Evolutionary conservation across 2,329 filamentous ascomycete species (phyloP), one percentile per base, ranked within the genome.

Genomic region (Fusarium decemcellulare): DNA sequence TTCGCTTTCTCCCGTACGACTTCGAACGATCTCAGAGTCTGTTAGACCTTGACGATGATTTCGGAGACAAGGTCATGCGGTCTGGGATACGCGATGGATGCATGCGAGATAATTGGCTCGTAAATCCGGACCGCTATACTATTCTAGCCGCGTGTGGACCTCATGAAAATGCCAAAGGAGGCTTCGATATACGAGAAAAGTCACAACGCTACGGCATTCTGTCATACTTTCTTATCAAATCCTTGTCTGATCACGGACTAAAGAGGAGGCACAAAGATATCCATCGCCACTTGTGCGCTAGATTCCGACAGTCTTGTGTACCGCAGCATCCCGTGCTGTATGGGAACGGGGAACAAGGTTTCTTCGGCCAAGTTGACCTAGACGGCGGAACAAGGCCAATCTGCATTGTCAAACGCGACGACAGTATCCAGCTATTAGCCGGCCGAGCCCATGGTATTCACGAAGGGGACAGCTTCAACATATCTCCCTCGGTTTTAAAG

Each of bases 331-430:
- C 66, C 5, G 44, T 50, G 0, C 9, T 70, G 1, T 57, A 62
- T 16, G 67, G 68, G 4, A 70, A 70, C 16, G 58, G 67, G 11
- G 55, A 61, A n/a, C 66, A 67, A 15, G 32, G 39, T 0, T 70
- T 70, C n/a, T 70, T 70, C 3, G 63, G 59, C 2, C 29, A 52
- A 0, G 46, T n/a, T 6, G 47, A 7, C 0, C 29, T 53, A 34
- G 30, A 10, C 7, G 30, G 30, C 10, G 30, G 30, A 10, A 34
- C 30, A 34, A 34, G 30, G 30, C 6, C 30, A 34, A 18, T 63
- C 2, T 43, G 34, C 1, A 50, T 64, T 2, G 32, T 42, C 0
- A 50, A 6, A 16, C n/a, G 15, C 2, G 44, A 9, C 3, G 12
- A 46, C 1, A 7, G 12, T 1, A 14, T 70, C 27, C 2, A 8